Base-by-base conservation (phyloP, 75 land plant species). In the Picea sitchensis region DNA sequence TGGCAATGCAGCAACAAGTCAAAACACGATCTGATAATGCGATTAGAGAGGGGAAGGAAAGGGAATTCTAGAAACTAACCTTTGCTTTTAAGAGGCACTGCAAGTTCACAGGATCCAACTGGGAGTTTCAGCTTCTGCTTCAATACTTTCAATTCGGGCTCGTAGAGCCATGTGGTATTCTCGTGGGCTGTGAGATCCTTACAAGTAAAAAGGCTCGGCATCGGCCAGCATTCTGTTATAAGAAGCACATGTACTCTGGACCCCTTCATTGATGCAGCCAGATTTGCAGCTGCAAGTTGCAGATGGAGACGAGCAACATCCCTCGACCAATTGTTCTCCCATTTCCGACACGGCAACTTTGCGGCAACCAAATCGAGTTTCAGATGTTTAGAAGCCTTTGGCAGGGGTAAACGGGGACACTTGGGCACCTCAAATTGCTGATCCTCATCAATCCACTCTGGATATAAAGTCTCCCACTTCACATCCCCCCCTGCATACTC, bases 381-480 rank as follows among this genome's bases (percentile, higher is more conserved):
- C 7, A 79, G 82, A 14, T 77, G 81, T 63, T 72, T 76, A 20
- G 83, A 76, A 30, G 84, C 80, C 51, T 62, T 54, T 51, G 93
- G 87, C 51, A 79, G 60, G 0, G 93, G 93, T 7, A 95, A 61
- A 76, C 56, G 64, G 31, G 93, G 96, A 64, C 96, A 95, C 77
- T 61, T 76, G n/a, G 95, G 92, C 72, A 87, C 83, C 36, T 82
- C 87, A 65, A 81, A 79, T 21, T 84, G 73, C 83, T 92, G 88
- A 77, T 92, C 97, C 75, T 94, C 97, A 78, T 94, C 97, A 65
- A 94, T 92, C 95, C 94, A 90, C 83, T 94, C 97, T 38, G 97
- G 97, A 84, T 86, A 94, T 44, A 94, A 76, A 11, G 81, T 82
- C 14, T 82, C 84, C 97, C 97, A 94, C 31, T 82, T 82, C 1